Percentiles rank a stretch among this genome's conserved stretches.
These are phyloP conservation scores for Zasmidium cellare DNA, from an alignment of 2,329 filamentous ascomycete genomes.

Conservation along the genomic window DNA sequence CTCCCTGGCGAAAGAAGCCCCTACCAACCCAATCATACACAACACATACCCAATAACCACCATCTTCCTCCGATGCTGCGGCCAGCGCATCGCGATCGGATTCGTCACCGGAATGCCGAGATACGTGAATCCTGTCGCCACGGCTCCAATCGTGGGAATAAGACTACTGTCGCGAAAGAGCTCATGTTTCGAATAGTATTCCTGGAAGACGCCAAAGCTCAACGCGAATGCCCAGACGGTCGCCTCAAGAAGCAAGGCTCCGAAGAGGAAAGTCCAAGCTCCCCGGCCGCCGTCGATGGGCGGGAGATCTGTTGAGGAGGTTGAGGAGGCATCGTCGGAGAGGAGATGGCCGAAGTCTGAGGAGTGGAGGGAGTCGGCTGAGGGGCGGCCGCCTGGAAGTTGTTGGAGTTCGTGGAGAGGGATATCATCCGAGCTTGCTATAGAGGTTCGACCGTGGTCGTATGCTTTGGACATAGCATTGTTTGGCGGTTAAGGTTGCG, in stretches of 20 bases:
- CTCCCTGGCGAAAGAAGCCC: conserved; percentile 48
- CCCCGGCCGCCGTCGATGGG: conserved; percentile 23
- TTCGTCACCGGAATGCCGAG: conserved; percentile 54
- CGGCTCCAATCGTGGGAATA: conserved; percentile 66
- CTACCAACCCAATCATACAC: conserved; percentile 25
- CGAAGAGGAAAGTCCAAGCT: conserved; percentile 26
- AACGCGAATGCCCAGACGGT: conserved; percentile 64
- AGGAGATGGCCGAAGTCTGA: not conserved
- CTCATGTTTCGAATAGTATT: conserved; percentile 63
- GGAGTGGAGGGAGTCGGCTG: not conserved
- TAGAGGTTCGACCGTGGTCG: not conserved
- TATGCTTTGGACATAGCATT: not conserved
- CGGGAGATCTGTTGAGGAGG: conserved; percentile 13
- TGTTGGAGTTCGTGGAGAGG: not conserved
- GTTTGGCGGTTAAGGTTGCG: not conserved
- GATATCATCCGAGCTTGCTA: not conserved
- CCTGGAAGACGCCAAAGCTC: conserved; percentile 69
- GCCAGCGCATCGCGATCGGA: conserved; percentile 40
- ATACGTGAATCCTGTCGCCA: conserved; percentile 58
- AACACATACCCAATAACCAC: conserved; percentile 46
- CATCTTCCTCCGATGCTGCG: conserved; percentile 44
- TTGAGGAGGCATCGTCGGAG: not conserved
- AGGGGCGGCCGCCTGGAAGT: not conserved
- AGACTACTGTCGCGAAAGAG: conserved; percentile 56
- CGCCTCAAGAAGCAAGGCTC: conserved; percentile 52